A percentile compares a stretch with the other conserved stretches of the same genome.
Evolutionary conservation across 495 filamentous ascomycete genomes (phyloP).

Genomic region (Aspergillus panamensis): DNA sequence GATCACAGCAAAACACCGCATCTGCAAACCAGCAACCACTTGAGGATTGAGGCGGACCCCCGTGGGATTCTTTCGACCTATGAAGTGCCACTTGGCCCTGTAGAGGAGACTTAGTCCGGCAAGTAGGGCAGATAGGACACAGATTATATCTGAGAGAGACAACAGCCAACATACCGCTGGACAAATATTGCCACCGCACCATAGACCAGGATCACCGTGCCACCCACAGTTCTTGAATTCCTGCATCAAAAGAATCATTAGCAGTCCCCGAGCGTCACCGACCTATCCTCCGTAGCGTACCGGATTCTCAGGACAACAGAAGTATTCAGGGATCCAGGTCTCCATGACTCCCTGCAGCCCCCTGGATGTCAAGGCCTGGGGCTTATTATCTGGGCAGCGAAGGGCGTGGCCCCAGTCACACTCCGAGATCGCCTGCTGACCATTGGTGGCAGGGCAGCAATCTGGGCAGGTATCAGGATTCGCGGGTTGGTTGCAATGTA

Average conservation of each 20-base stretch:
- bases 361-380: background rate
- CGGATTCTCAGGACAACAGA: background rate
- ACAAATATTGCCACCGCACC: background rate
- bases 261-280: too few species aligned
- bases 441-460: constrained; percentile 1
- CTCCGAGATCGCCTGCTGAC: background rate
- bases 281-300: too few species aligned
- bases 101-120: too few species aligned
- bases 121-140: too few species aligned
- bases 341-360: background rate
- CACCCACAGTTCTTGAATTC: background rate
- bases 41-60: too few species aligned
- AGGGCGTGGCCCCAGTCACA: background rate
- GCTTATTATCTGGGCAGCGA: background rate
- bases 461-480: background rate
- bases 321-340: background rate
- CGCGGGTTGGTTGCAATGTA: background rate
- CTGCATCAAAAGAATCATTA: too few species aligned
- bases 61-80: too few species aligned
- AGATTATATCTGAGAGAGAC: background rate
- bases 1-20: constrained; percentile 10
- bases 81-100: too few species aligned
- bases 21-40: too few species aligned
- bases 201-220: background rate
- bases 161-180: background rate